Conservation (phyloP, 148 eudicot species). For the Cornus controversa region DNA sequence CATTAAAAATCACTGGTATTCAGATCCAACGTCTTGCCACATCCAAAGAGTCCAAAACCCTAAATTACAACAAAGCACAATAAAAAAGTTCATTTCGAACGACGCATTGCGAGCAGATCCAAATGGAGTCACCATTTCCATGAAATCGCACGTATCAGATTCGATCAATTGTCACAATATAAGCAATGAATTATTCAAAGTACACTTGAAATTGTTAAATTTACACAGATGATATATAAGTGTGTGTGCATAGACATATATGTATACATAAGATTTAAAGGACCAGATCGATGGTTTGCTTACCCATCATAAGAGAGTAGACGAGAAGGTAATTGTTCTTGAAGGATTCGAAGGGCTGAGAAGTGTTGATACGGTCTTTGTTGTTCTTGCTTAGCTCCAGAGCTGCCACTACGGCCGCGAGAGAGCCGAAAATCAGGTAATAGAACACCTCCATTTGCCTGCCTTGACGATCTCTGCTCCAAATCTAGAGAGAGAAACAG, state of each 20-base stretch:
- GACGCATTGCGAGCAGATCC: slow-evolving; percentile 4
- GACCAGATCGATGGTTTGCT: not conserved
- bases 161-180: not conserved
- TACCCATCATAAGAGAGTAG: slow-evolving; percentile 94
- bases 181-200: not conserved
- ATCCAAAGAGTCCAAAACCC: slow-evolving; percentile 1
- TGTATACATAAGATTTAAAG: not conserved
- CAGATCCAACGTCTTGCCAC: not conserved
- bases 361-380: slow-evolving; percentile 71
- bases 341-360: slow-evolving; percentile 61
- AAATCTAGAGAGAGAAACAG: not conserved
- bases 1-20: not conserved
- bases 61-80: no score
- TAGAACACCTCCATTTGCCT: slow-evolving; percentile 68
- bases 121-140: not conserved
- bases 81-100: no score
- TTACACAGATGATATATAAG: not conserved
- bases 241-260: not conserved
- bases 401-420: slow-evolving; percentile 53
- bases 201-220: not conserved
- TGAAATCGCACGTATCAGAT: not conserved
- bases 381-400: slow-evolving; percentile 68
- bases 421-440: slow-evolving; percentile 59
- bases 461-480: not conserved
- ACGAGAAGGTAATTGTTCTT: slow-evolving; percentile 77